A percentile compares a stretch with the other conserved stretches of the same genome.
Evolutionary conservation across 129 eudicot genomes (phyloP).

Genomic region (Heracleum sosnowskyi): DNA sequence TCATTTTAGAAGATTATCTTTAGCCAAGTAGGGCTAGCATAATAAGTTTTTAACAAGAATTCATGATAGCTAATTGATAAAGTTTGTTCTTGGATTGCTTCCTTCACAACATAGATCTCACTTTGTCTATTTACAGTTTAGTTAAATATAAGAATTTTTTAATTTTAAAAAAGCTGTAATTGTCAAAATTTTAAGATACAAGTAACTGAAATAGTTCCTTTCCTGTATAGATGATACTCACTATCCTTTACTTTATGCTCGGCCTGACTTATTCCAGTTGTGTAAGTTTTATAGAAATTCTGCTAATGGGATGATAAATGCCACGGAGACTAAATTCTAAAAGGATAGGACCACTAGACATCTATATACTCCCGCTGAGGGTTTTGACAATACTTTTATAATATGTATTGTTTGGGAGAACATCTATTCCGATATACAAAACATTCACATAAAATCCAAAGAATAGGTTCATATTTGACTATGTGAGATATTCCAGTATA

Average conservation of each 20-base stretch:
- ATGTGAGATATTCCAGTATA: background rate
- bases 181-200: background rate
- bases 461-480: background rate
- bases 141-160: background rate
- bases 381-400: background rate
- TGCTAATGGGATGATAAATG: background rate
- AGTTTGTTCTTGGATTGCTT: background rate
- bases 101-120: background rate
- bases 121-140: background rate
- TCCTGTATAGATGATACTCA: background rate
- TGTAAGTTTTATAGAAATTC: background rate
- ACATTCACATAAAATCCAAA: background rate
- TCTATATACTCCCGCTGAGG: background rate
- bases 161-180: too few species aligned
- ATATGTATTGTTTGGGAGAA: background rate
- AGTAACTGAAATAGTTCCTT: background rate
- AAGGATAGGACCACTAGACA: background rate
- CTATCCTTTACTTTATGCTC: background rate
- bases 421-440: background rate
- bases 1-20: background rate
- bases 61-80: background rate
- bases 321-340: background rate
- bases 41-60: background rate
- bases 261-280: background rate
- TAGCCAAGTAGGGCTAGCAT: background rate